Conservation (phyloP, 371 early-diverging fungal species). For the Mucor circinelloides region DNA sequence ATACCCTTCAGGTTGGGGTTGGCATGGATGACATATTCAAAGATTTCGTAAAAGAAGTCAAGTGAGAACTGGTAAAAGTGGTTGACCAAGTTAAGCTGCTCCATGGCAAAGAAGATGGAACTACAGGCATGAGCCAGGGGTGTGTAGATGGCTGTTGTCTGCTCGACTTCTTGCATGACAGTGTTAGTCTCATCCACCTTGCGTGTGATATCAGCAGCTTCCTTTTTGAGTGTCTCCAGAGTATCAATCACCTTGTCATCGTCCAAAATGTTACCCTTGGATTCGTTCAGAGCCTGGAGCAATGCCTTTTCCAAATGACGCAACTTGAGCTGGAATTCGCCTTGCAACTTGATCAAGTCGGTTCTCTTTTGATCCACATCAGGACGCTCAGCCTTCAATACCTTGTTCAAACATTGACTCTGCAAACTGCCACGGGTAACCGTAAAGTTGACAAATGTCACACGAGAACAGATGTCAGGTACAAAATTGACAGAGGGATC, state of each 20-base stretch:
- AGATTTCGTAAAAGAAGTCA: slow-evolving; percentile 95
- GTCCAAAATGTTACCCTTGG: slow-evolving; percentile 96
- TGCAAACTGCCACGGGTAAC: slow-evolving; percentile 95
- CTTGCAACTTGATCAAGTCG: slow-evolving; percentile 93
- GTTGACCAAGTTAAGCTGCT: slow-evolving; percentile 86
- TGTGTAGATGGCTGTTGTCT: slow-evolving; percentile 86
- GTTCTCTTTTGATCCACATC: slow-evolving; percentile 94
- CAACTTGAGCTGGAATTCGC: slow-evolving; percentile 93
- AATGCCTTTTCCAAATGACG: slow-evolving; percentile 93
- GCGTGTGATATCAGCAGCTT: slow-evolving; percentile 91
- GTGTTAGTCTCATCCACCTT: slow-evolving; percentile 95
- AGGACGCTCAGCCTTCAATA: slow-evolving; percentile 92
- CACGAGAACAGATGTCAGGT: slow-evolving; percentile 95
- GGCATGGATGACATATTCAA: slow-evolving; percentile 82
- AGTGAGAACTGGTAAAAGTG: slow-evolving; percentile 98
- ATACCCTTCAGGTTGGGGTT: slow-evolving; percentile 76
- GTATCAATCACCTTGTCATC: slow-evolving; percentile 95
- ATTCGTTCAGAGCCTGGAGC: slow-evolving; percentile 91
- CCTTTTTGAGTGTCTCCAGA: slow-evolving; percentile 92
- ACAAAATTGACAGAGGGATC: slow-evolving; percentile 93
- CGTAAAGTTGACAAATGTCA: slow-evolving; percentile 98
- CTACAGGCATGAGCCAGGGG: slow-evolving; percentile 93
- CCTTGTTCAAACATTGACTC: slow-evolving; percentile 95
- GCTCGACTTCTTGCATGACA: slow-evolving; percentile 94
- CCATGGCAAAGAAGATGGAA: slow-evolving; percentile 95